phyloP scores from a whole-genome alignment of 179 eudicot genomes.

The Actinidia arguta region DNA sequence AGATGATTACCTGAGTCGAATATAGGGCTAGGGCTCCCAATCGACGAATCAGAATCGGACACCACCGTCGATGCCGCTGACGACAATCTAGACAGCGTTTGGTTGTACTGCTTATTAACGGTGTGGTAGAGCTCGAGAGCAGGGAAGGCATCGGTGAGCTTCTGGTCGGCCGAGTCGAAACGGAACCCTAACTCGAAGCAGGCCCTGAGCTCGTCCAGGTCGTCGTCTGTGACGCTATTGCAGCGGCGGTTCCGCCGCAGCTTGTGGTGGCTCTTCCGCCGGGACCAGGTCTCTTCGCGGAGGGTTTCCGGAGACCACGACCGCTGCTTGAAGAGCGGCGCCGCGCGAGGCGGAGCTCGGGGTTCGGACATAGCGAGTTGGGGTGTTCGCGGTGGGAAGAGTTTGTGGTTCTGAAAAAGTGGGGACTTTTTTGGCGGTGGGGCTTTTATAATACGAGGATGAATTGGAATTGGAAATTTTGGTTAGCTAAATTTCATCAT shows the following conservation, averaged over 20 bases:
- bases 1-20: constrained; percentile 43
- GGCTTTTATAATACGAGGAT: neutral
- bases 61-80: constrained; percentile 19
- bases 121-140: constrained; percentile 37
- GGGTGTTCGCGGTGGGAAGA: neutral
- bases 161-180: constrained; percentile 40
- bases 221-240: constrained; percentile 44
- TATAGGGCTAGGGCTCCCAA: constrained; percentile 47
- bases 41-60: neutral
- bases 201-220: constrained; percentile 44
- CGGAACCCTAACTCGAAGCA: constrained; percentile 51
- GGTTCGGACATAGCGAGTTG: neutral
- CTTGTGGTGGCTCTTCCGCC: constrained; percentile 24
- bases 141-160: constrained; percentile 32
- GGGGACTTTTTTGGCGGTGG: neutral
- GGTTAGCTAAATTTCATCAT: too few relatives aligned
- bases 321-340: constrained; percentile 31
- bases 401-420: neutral
- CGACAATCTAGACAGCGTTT: constrained; percentile 26
- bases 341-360: neutral
- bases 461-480: neutral
- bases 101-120: constrained; percentile 17
- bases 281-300: constrained; percentile 41
- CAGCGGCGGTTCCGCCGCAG: constrained; percentile 21
- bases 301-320: constrained; percentile 43